Evolutionary conservation across 1,139 yeast genomes (phyloP).

Genomic region (Pichia sp.): DNA sequence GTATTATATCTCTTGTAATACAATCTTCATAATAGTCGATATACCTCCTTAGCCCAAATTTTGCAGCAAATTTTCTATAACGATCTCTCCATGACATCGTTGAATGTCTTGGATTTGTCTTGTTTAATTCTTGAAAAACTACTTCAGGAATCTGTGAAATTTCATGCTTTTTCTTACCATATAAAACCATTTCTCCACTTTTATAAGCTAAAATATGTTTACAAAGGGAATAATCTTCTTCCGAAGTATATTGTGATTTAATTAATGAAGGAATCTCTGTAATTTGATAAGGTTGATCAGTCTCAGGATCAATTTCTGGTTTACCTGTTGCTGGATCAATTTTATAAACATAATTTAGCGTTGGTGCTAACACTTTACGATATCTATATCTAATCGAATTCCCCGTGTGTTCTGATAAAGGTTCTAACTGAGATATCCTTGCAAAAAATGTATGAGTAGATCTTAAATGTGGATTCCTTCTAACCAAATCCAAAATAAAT

Average conservation of each 20-base stretch:
- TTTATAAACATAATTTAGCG: constrained; percentile 53
- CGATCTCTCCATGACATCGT: constrained; percentile 74
- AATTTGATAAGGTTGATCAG: constrained; percentile 33
- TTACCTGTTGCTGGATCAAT: constrained; percentile 47
- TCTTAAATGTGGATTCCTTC: constrained; percentile 58
- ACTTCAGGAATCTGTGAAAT: constrained; percentile 32
- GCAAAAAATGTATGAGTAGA: constrained; percentile 62
- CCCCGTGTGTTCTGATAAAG: constrained; percentile 63
- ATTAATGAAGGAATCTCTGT: constrained; percentile 48
- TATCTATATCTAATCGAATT: constrained; percentile 66
- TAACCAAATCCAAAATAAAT: constrained; percentile 56
- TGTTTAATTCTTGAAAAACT: constrained; percentile 42
- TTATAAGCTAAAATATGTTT: constrained; percentile 29
- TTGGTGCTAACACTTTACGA: constrained; percentile 48
- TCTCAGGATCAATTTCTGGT: constrained; percentile 43
- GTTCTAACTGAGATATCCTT: constrained; percentile 43
- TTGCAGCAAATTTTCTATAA: constrained; percentile 57
- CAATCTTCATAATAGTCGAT: constrained; percentile 48
- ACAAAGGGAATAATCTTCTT: constrained; percentile 60
- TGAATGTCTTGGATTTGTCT: constrained; percentile 45
- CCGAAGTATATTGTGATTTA: constrained; percentile 59
- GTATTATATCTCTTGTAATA: constrained; percentile 33
- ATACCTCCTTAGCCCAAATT: constrained; percentile 55
- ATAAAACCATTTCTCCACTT: constrained; percentile 12
- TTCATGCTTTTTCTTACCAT: constrained; percentile 27